Evolutionary conservation across 2,329 filamentous ascomycete species (phyloP).

Genomic region (Calcarisporium arbuscula): DNA sequence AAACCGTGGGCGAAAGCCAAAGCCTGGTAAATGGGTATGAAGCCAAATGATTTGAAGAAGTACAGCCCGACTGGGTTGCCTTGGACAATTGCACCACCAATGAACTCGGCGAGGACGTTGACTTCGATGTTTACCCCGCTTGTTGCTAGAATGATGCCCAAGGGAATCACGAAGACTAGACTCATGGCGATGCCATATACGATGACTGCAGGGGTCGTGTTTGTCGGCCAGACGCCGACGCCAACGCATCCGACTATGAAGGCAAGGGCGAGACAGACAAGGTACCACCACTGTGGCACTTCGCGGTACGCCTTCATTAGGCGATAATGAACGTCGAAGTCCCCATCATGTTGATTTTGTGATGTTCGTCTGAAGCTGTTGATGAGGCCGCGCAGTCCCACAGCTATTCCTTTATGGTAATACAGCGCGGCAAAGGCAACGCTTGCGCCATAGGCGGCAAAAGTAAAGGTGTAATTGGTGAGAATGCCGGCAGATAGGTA

Average conservation of each 20-base stretch:
- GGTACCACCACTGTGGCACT: constrained; percentile 43
- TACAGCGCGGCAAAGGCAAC: constrained; percentile 34
- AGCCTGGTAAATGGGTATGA: constrained; percentile 31
- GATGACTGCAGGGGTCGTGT: constrained; percentile 34
- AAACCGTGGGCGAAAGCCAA: constrained; percentile 33
- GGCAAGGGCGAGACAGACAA: constrained; percentile 22
- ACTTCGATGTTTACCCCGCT: constrained; percentile 34
- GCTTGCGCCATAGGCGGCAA: constrained; percentile 32
- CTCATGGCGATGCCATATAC: constrained; percentile 35
- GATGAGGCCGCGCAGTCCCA: constrained; percentile 6
- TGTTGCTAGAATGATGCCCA: constrained; percentile 37
- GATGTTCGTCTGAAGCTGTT: constrained; percentile 6
- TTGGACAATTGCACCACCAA: constrained; percentile 34
- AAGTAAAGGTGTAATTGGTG: constrained; percentile 32
- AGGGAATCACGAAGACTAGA: constrained; percentile 35
- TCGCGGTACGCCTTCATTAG: constrained; percentile 42
- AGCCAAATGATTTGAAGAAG: constrained; percentile 38
- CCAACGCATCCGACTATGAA: constrained; percentile 27
- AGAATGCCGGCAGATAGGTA: constrained; percentile 32
- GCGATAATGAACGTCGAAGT: constrained; percentile 35
- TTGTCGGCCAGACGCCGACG: constrained; percentile 32
- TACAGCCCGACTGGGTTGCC: constrained; percentile 41
- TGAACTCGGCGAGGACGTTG: constrained; percentile 42
- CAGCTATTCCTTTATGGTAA: constrained; percentile 30
- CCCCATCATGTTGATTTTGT: constrained; percentile 15